phyloP scores from a whole-genome alignment of 2,329 filamentous ascomycete species.

The Sporothrix euskadiensis region DNA sequence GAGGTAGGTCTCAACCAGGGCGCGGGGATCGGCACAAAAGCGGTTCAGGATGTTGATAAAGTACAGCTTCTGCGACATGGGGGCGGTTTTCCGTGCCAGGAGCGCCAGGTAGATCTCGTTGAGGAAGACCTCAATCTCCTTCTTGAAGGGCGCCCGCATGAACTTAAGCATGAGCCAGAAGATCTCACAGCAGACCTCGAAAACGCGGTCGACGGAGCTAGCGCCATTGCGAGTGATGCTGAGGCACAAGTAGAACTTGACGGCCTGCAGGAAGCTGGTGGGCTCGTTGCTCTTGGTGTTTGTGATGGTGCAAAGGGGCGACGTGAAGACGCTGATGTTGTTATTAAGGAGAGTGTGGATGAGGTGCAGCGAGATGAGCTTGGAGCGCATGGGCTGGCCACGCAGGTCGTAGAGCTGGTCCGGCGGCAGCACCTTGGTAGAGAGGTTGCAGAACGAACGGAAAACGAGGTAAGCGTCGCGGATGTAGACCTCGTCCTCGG shows the following conservation, averaged over 20 bases:
- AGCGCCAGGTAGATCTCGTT: constrained; percentile 97
- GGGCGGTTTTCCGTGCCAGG: constrained; percentile 82
- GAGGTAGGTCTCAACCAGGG: constrained; percentile 90
- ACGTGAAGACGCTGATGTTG: constrained; percentile 86
- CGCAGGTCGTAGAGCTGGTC: constrained; percentile 92
- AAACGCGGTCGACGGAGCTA: constrained; percentile 87
- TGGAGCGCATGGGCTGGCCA: constrained; percentile 95
- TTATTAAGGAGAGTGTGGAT: constrained; percentile 96
- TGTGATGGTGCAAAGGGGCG: constrained; percentile 86
- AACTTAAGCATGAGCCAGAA: constrained; percentile 97
- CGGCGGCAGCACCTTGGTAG: constrained; percentile 83
- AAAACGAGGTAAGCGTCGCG: constrained; percentile 97
- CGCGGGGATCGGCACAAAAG: constrained; percentile 80
- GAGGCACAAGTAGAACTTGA: constrained; percentile 95
- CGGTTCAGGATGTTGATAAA: constrained; percentile 84
- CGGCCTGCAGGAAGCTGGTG: constrained; percentile 87
- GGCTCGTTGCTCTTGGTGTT: constrained; percentile 86
- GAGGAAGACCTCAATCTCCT: constrained; percentile 96
- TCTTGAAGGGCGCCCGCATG: constrained; percentile 93
- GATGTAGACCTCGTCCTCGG: constrained; percentile 93
- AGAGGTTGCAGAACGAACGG: constrained; percentile 94
- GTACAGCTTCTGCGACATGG: constrained; percentile 86
- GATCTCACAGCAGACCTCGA: constrained; percentile 94
- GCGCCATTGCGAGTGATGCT: constrained; percentile 94
- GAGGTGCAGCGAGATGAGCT: constrained; percentile 90